These are phyloP conservation scores for Aphelidium insulamus DNA, from an alignment of 371 early-diverging fungal species.

Conservation along the genomic window DNA sequence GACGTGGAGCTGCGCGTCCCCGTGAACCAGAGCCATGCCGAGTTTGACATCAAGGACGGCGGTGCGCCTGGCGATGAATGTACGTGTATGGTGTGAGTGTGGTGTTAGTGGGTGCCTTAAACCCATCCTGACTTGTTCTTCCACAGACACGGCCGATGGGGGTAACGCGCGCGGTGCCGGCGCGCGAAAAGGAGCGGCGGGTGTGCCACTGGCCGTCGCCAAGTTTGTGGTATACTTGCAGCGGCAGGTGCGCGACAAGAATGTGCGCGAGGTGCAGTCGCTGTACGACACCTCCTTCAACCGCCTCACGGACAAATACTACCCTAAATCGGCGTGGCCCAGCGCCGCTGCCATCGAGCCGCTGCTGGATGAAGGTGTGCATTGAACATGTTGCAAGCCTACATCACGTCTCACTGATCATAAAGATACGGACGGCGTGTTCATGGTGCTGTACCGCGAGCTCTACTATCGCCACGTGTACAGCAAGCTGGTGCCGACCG, in stretches of 20 bases:
- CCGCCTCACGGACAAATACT: constrained; percentile 76
- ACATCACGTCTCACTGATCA: neutral
- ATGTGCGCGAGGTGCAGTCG: constrained; percentile 56
- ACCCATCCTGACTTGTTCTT: neutral
- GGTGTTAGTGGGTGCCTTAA: neutral
- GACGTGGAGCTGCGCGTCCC: too few species aligned
- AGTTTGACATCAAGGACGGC: neutral
- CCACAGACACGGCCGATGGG: constrained; percentile 1
- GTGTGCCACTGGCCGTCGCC: constrained; percentile 33
- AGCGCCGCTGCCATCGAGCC: constrained; percentile 61
- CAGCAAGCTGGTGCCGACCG: constrained; percentile 59
- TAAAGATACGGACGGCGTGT: constrained; percentile 54
- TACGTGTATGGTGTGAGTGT: neutral
- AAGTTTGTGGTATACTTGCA: constrained; percentile 63
- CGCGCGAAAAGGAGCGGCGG: neutral
- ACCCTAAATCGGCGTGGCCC: constrained; percentile 73
- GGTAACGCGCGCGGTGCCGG: neutral
- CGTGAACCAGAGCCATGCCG: neutral
- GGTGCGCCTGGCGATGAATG: neutral
- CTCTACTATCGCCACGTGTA: constrained; percentile 89
- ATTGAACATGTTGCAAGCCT: too few species aligned
- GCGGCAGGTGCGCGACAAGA: constrained; percentile 48
- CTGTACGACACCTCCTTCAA: constrained; percentile 80
- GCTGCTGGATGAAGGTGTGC: constrained; percentile 55
- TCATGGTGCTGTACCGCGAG: constrained; percentile 82